Percentiles rank a stretch among this genome's conserved stretches.
Evolutionary conservation across 345 rosid genomes (phyloP).

Genomic region (Jatropha curcas): DNA sequence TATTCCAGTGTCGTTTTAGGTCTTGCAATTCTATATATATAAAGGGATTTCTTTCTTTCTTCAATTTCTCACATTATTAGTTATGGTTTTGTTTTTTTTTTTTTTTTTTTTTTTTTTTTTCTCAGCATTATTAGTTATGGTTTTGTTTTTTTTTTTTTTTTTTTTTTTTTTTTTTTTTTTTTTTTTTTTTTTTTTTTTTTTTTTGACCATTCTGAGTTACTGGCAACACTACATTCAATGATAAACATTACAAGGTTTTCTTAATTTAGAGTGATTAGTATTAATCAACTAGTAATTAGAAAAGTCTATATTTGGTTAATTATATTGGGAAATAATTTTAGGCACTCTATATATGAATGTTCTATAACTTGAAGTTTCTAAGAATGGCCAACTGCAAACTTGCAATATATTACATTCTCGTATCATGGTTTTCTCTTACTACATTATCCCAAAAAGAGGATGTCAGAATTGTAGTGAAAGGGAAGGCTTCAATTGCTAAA

Average conservation of each 20-base stretch:
- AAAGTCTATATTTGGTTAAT: background rate
- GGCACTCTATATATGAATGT: background rate
- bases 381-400: background rate
- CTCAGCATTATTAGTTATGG: no score
- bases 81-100: no score
- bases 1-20: no score
- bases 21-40: no score
- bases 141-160: no score
- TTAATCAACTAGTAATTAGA: background rate
- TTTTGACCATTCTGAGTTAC: background rate
- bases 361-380: background rate
- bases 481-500: conserved; percentile 38
- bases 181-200: no score
- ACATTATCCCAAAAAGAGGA: conserved; percentile 6
- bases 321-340: background rate
- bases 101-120: no score
- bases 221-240: background rate
- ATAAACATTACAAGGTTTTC: background rate
- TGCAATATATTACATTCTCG: background rate
- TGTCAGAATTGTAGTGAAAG: conserved; percentile 34
- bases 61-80: no score
- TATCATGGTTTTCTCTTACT: background rate
- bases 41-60: no score
- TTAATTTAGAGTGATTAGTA: background rate
- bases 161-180: no score